Percentiles rank a stretch among this genome's conserved stretches.
Evolutionary conservation across 371 early-diverging fungal genomes (phyloP).

Genomic region (Apophysomyces variabilis): DNA sequence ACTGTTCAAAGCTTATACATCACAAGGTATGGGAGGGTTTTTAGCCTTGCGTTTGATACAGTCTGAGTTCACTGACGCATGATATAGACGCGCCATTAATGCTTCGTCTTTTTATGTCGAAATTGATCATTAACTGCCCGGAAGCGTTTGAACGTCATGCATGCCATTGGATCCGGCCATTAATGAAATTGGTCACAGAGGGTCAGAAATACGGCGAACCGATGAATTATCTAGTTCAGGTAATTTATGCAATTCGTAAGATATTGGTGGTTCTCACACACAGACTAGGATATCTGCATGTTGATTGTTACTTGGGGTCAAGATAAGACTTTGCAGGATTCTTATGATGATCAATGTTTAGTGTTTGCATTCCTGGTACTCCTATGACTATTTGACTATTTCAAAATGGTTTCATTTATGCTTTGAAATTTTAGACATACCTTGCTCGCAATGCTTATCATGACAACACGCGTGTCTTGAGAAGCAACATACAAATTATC

Average conservation of each 20-base stretch:
- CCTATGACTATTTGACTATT: not conserved
- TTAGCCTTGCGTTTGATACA: not conserved
- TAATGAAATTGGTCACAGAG: slow-evolving; percentile 59
- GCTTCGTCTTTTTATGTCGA: slow-evolving; percentile 62
- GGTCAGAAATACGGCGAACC: slow-evolving; percentile 63
- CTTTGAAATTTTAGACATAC: slow-evolving; percentile 39
- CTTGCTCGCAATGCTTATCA: slow-evolving; percentile 57
- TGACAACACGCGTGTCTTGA: slow-evolving; percentile 40
- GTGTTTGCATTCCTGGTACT: slow-evolving; percentile 48
- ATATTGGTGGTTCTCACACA: not conserved
- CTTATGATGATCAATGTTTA: slow-evolving; percentile 43
- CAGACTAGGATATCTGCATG: slow-evolving; percentile 56
- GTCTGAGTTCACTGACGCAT: not conserved
- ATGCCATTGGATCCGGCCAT: slow-evolving; percentile 58
- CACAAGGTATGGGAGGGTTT: slow-evolving; percentile 22
- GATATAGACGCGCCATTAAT: slow-evolving; percentile 49
- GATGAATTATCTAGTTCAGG: slow-evolving; percentile 73
- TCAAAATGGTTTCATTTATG: too few species aligned
- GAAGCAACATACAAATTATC: slow-evolving; percentile 61
- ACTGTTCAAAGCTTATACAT: slow-evolving; percentile 39
- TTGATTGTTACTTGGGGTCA: slow-evolving; percentile 64
- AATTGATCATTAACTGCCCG: slow-evolving; percentile 63
- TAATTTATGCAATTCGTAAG: slow-evolving; percentile 12
- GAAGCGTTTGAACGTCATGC: slow-evolving; percentile 66
- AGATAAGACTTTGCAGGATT: slow-evolving; percentile 26